These are phyloP conservation scores for Punctularia strigosozonata DNA, from an alignment of 768 basidiomycete species.

Conservation along the genomic window DNA sequence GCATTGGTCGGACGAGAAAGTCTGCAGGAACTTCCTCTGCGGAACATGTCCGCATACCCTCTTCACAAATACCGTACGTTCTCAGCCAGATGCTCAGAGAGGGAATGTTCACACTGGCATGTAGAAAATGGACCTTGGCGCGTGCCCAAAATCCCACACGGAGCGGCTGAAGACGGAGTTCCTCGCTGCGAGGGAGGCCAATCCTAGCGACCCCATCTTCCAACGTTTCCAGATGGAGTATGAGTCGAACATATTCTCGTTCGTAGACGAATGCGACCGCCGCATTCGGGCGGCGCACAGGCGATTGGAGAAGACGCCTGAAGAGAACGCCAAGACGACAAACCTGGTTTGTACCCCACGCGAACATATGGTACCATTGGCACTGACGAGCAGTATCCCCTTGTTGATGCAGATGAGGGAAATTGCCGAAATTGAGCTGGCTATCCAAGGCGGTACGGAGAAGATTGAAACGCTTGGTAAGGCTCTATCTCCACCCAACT, in stretches of 20 bases:
- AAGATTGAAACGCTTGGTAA: constrained; percentile 90
- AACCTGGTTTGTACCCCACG: constrained; percentile 52
- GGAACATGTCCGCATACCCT: constrained; percentile 97
- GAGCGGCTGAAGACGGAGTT: constrained; percentile 90
- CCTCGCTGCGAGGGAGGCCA: constrained; percentile 63
- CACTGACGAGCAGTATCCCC: background rate
- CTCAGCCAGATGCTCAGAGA: constrained; percentile 1
- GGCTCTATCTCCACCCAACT: constrained; percentile 17
- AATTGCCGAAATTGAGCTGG: constrained; percentile 98
- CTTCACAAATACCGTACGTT: constrained; percentile 91
- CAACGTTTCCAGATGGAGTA: constrained; percentile 89
- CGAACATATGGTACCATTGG: background rate
- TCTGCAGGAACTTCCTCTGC: constrained; percentile 95
- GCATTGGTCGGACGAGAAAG: constrained; percentile 92
- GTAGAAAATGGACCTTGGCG: constrained; percentile 99
- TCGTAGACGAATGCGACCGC: constrained; percentile 97
- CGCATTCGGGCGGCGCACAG: constrained; percentile 90
- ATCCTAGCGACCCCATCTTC: constrained; percentile 73
- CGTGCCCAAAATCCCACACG: constrained; percentile 94
- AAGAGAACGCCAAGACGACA: constrained; percentile 98
- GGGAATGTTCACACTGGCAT: background rate
- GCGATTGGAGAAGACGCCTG: constrained; percentile 96
- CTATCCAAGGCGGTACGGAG: constrained; percentile 96
- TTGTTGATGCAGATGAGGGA: constrained; percentile 70
- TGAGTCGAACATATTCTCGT: constrained; percentile 87